These are phyloP conservation scores for Komagataella ulmi DNA, from an alignment of 805 yeast genomes.

Conservation along the genomic window DNA sequence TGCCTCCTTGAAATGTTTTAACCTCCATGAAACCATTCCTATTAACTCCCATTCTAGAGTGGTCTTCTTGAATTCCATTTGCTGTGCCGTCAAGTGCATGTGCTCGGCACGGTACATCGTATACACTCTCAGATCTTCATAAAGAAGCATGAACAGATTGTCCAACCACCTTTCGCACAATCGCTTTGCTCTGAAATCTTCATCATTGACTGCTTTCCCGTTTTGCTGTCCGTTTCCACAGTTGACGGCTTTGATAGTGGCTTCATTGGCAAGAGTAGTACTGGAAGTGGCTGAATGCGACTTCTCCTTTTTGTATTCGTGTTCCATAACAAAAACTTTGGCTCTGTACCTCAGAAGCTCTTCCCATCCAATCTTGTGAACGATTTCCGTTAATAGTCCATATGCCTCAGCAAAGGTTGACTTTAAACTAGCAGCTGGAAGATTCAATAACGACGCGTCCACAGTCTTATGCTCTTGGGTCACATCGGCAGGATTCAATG, in stretches of 20 bases:
- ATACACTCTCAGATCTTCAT: conserved; percentile 67
- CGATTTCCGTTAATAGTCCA: conserved; percentile 48
- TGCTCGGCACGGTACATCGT: conserved; percentile 91
- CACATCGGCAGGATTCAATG: conserved; percentile 52
- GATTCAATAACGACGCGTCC: conserved; percentile 44
- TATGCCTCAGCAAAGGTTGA: conserved; percentile 46
- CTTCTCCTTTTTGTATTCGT: conserved; percentile 35
- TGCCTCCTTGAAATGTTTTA: conserved; percentile 82
- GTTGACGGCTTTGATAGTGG: background rate
- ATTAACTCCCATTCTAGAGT: conserved; percentile 88
- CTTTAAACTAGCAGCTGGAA: conserved; percentile 60
- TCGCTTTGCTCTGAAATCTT: conserved; percentile 47
- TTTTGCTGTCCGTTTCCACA: conserved; percentile 2
- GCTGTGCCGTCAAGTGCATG: conserved; percentile 81
- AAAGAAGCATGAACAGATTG: conserved; percentile 53
- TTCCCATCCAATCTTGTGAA: conserved; percentile 67
- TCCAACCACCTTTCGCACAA: conserved; percentile 68
- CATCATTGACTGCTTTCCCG: conserved; percentile 2
- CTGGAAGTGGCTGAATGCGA: background rate
- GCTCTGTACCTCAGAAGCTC: conserved; percentile 43
- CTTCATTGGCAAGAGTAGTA: background rate
- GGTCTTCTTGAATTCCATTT: conserved; percentile 61
- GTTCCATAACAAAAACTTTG: conserved; percentile 56
- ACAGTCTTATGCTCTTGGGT: conserved; percentile 51
- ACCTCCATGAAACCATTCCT: conserved; percentile 74